phyloP scores from a whole-genome alignment of 1,284 basidiomycete species.

The Tetrapyrgos nigripes region DNA sequence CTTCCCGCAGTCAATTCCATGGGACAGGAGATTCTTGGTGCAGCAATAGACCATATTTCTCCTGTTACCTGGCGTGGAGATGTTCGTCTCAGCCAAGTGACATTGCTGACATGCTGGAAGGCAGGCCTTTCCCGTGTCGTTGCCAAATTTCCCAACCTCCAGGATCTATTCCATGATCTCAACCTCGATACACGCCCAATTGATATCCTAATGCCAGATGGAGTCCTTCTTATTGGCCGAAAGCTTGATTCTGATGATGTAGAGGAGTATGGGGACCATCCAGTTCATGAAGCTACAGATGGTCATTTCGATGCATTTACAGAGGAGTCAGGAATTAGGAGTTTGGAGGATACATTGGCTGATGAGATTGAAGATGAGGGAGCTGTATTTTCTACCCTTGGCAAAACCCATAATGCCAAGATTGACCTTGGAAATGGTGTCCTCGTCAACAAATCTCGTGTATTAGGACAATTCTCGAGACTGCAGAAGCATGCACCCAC shows the following conservation, averaged over 20 bases:
- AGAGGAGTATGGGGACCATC: not conserved
- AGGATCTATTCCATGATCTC: not conserved
- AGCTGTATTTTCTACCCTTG: not conserved
- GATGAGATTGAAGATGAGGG: not conserved
- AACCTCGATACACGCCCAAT: not conserved
- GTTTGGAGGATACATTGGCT: not conserved
- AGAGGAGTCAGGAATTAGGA: not conserved
- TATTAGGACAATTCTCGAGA: not conserved
- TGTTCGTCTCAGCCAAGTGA: not conserved
- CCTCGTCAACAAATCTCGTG: conserved; percentile 8
- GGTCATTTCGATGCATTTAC: too few relatives aligned
- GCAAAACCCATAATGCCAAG: too few relatives aligned
- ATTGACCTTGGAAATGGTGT: not conserved
- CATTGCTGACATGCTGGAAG: not conserved
- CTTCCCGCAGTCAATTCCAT: not conserved
- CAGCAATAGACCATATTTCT: not conserved
- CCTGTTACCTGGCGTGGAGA: not conserved
- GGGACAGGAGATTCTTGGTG: not conserved
- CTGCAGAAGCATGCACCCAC: conserved; percentile 26
- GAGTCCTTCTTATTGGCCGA: not conserved
- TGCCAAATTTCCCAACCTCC: not conserved
- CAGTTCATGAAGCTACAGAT: too few relatives aligned
- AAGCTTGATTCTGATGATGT: not conserved
- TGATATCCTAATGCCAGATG: too few relatives aligned
- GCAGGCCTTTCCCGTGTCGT: not conserved